A percentile compares a stretch with the other conserved stretches of the same genome.
phyloP scores from a whole-genome alignment of 495 filamentous ascomycete species.

The Penicillium angulare region DNA sequence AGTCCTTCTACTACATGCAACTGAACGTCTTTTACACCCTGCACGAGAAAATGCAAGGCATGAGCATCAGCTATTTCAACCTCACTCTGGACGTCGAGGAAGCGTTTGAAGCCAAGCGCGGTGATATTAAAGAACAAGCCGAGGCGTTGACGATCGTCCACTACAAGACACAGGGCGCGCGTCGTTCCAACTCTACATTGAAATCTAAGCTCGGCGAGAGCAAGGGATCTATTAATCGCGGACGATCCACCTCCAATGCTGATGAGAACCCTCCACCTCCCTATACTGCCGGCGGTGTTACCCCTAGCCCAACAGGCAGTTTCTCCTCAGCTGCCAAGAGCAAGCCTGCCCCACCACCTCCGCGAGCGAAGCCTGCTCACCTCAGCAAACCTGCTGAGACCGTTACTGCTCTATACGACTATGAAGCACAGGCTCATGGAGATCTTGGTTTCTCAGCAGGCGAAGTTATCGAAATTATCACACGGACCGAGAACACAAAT shows the following conservation, averaged over 20 bases:
- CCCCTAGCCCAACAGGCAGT: conserved; percentile 46
- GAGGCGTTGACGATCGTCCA: conserved; percentile 78
- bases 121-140: conserved; percentile 75
- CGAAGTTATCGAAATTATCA: conserved; percentile 85
- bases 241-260: conserved; percentile 40
- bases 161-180: conserved; percentile 79
- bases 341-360: conserved; percentile 89
- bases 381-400: conserved; percentile 71
- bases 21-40: conserved; percentile 99
- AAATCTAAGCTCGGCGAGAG: conserved; percentile 35
- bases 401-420: conserved; percentile 87
- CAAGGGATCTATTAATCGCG: conserved; percentile 29
- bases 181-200: conserved; percentile 48
- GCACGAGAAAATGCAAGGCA: conserved; percentile 94
- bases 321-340: conserved; percentile 67
- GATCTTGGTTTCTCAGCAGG: conserved; percentile 90
- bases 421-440: conserved; percentile 91
- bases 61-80: conserved; percentile 97
- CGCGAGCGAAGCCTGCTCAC: conserved; percentile 81
- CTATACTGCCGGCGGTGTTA: conserved; percentile 52
- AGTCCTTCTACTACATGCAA: conserved; percentile 99
- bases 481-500: conserved; percentile 79
- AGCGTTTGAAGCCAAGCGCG: conserved; percentile 83
- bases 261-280: conserved; percentile 69
- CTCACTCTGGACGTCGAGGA: conserved; percentile 85